Conservation (phyloP, 495 filamentous ascomycete genomes). For the Penicillium salamii region DNA sequence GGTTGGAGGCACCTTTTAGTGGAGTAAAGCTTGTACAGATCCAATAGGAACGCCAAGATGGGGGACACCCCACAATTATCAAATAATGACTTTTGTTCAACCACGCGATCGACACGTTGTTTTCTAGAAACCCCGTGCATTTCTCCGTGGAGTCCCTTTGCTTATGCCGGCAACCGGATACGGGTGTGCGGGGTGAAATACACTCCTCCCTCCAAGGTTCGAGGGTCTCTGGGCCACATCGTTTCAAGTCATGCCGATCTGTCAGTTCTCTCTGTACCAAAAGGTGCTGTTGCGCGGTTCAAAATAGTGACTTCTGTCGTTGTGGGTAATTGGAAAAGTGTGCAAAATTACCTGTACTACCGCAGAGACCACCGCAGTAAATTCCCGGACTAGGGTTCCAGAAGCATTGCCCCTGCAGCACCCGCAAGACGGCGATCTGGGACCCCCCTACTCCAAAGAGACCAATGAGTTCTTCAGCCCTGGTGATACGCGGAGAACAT, state of each 20-base stretch:
- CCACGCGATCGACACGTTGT: slow-evolving; percentile 4
- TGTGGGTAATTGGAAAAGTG: neutral
- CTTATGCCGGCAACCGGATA: neutral
- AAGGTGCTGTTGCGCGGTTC: neutral
- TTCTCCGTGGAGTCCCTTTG: neutral
- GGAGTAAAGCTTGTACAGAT: slow-evolving; percentile 12
- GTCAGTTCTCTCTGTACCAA: neutral
- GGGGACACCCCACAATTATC: slow-evolving; percentile 13
- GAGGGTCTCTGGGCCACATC: neutral
- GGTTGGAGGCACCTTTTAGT: neutral
- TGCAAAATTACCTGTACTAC: neutral
- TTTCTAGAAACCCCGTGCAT: neutral
- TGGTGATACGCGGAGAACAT: neutral
- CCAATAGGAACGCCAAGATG: slow-evolving; percentile 12
- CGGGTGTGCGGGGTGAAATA: neutral
- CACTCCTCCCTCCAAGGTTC: neutral
- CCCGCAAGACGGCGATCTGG: neutral
- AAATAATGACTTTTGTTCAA: slow-evolving; percentile 5
- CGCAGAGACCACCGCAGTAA: neutral
- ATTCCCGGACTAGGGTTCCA: slow-evolving; percentile 15
- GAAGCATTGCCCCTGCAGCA: slow-evolving; percentile 19
- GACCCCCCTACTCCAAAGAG: too few species aligned
- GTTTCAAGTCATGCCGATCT: neutral
- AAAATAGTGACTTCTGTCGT: neutral
- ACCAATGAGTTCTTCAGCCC: too few species aligned